Conservation (phyloP, 768 basidiomycete genomes). For the Boletus subparvulus region DNA sequence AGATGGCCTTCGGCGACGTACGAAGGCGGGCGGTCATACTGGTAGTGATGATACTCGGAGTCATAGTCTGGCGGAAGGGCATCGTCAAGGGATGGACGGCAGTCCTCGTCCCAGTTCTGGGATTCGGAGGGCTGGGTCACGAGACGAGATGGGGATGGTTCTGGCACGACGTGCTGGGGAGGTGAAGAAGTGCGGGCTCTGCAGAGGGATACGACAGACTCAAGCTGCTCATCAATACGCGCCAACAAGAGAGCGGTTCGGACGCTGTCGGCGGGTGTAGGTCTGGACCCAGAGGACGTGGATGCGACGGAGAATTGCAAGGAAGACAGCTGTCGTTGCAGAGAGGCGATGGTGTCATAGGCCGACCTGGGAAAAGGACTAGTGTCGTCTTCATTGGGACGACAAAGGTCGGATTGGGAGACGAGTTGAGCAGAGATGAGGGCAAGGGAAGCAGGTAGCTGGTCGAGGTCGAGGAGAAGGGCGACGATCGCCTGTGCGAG, state of each 20-base stretch:
- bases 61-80: constrained; percentile 61
- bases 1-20: constrained; percentile 16
- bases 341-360: constrained; percentile 53
- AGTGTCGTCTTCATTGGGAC: neutral
- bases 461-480: constrained; percentile 65
- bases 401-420: constrained; percentile 11
- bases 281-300: constrained; percentile 7
- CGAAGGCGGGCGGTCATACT: constrained; percentile 27
- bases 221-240: constrained; percentile 71
- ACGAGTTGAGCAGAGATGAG: constrained; percentile 15
- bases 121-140: constrained; percentile 39
- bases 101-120: neutral
- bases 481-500: constrained; percentile 70
- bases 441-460: constrained; percentile 44
- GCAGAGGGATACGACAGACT: constrained; percentile 65
- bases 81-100: constrained; percentile 17
- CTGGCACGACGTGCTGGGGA: constrained; percentile 4
- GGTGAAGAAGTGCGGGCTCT: constrained; percentile 46
- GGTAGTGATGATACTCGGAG: constrained; percentile 11
- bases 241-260: constrained; percentile 72
- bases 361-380: constrained; percentile 4
- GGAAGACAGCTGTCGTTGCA: constrained; percentile 67
- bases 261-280: constrained; percentile 48
- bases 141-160: constrained; percentile 20
- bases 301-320: constrained; percentile 45